Conservation (phyloP, 768 basidiomycete genomes). For the Hericium alpestre region DNA sequence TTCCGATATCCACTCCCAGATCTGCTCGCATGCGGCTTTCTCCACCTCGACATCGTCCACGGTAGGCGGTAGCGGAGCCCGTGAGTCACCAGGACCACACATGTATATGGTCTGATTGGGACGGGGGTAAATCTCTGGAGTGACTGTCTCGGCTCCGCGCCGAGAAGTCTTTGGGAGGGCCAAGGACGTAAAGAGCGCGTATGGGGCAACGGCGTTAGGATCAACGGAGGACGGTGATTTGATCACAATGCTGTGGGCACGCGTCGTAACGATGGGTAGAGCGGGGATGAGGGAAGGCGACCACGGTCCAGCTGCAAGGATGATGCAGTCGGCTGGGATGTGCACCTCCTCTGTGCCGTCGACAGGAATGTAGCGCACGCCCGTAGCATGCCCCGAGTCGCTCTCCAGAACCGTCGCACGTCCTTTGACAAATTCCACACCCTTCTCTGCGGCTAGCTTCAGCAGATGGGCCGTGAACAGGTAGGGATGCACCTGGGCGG, state of each 20-base stretch:
- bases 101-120: conserved; percentile 63
- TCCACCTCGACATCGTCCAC: conserved; percentile 68
- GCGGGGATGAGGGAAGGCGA: conserved; percentile 47
- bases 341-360: conserved; percentile 18
- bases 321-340: conserved; percentile 55
- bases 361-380: conserved; percentile 31
- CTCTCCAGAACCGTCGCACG: conserved; percentile 37
- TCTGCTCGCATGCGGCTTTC: conserved; percentile 39
- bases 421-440: conserved; percentile 38
- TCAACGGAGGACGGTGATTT: conserved; percentile 35
- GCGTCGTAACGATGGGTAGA: conserved; percentile 51
- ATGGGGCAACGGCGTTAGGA: conserved; percentile 45
- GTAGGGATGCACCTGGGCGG: conserved; percentile 72
- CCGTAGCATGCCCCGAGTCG: conserved; percentile 31
- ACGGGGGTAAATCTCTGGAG: conserved; percentile 66
- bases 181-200: conserved; percentile 80
- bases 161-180: conserved; percentile 19
- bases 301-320: conserved; percentile 85
- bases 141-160: conserved; percentile 15
- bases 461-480: conserved; percentile 67
- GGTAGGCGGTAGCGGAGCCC: conserved; percentile 50
- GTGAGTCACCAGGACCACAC: conserved; percentile 66
- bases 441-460: conserved; percentile 45
- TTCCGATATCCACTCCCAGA: conserved; percentile 46
- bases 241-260: conserved; percentile 67